Evolutionary conservation across 192 early-diverging fungal species (phyloP).

Genomic region (Entrophospora sp.): DNA sequence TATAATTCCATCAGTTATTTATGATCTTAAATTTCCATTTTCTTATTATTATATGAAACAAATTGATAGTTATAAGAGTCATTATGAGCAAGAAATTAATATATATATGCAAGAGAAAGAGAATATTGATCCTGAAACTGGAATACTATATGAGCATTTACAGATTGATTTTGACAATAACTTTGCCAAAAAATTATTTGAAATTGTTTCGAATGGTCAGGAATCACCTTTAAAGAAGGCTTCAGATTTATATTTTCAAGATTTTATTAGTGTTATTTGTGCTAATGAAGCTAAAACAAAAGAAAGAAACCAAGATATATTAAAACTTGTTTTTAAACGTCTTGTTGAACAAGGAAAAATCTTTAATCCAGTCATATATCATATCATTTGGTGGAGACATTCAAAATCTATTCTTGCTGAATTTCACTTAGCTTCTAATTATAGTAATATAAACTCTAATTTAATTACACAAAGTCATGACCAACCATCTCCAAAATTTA

Average conservation of each 20-base stretch:
- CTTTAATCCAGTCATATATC: constrained; percentile 11
- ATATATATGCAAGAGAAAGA: neutral
- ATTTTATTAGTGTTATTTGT: constrained; percentile 10
- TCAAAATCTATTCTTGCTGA: constrained; percentile 9
- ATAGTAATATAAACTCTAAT: no score
- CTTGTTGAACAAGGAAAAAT: neutral
- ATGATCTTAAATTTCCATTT: constrained; percentile 16
- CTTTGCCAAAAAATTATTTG: neutral
- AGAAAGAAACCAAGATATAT: neutral
- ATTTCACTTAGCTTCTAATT: constrained; percentile 5
- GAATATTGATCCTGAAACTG: constrained; percentile 8
- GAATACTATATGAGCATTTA: neutral
- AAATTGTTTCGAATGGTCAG: neutral
- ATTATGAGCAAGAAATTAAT: constrained; percentile 5
- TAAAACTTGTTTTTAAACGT: constrained; percentile 9
- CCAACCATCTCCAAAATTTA: constrained; percentile 1
- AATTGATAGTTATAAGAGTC: neutral
- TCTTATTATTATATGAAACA: constrained; percentile 13
- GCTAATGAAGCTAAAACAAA: neutral
- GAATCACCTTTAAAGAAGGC: neutral
- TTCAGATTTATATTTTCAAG: constrained; percentile 15
- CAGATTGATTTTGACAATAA: neutral
- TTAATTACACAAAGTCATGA: no score
- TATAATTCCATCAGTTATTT: neutral
- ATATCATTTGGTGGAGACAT: constrained; percentile 18